A percentile compares a stretch with the other conserved stretches of the same genome.
Evolutionary conservation across 2,329 filamentous ascomycete species (phyloP).

Genomic region (Stachybotrys chlorohalonatus): DNA sequence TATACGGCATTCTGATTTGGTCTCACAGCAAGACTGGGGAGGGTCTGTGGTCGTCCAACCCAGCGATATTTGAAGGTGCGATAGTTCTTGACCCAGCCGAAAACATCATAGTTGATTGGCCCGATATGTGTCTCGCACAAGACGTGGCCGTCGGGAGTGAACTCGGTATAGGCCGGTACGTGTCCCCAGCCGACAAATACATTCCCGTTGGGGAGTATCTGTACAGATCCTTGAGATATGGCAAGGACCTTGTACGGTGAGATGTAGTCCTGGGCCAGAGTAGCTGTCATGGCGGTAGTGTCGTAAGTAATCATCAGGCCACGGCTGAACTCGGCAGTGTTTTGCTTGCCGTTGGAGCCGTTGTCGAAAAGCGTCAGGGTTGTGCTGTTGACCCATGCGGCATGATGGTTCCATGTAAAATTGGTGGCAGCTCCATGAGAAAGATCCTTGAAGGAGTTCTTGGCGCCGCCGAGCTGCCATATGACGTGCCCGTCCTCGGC

Average conservation of each 20-base stretch:
- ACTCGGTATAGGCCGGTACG: constrained; percentile 37
- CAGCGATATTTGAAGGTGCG: constrained; percentile 45
- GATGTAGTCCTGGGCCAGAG: constrained; percentile 34
- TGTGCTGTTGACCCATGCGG: constrained; percentile 26
- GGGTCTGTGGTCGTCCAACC: constrained; percentile 32
- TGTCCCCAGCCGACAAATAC: constrained; percentile 50
- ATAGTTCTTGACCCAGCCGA: constrained; percentile 37
- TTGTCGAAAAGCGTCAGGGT: constrained; percentile 45
- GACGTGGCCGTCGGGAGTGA: constrained; percentile 32
- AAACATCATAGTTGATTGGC: constrained; percentile 20
- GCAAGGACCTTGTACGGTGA: constrained; percentile 39
- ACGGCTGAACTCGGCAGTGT: constrained; percentile 9
- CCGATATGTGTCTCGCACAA: constrained; percentile 44
- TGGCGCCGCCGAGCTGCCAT: constrained; percentile 42
- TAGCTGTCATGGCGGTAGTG: constrained; percentile 32
- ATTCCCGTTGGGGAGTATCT: constrained; percentile 43
- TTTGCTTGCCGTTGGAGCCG: constrained; percentile 10
- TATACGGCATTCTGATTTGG: neutral
- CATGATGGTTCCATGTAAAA: constrained; percentile 44
- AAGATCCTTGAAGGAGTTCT: constrained; percentile 23
- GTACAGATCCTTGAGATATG: constrained; percentile 38
- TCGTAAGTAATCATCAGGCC: constrained; percentile 38
- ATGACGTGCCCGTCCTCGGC: constrained; percentile 37
- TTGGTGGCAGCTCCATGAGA: constrained; percentile 17
- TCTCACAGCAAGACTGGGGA: constrained; percentile 14